Conservation (phyloP, 106 monocot species). For the Apostasia ramifera region DNA sequence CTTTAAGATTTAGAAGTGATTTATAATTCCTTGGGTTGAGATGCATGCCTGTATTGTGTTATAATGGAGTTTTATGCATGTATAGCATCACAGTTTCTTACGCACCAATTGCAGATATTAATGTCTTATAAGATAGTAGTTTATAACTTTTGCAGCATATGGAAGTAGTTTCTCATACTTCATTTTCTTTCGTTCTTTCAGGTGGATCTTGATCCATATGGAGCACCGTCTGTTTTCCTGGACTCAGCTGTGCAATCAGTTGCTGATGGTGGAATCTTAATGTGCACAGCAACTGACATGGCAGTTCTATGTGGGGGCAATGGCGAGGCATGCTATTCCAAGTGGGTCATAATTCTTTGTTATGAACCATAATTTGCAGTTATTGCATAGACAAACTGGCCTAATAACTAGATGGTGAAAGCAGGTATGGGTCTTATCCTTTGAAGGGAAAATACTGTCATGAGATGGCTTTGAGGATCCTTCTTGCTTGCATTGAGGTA, state of each 20-base stretch:
- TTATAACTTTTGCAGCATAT: not conserved
- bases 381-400: not conserved
- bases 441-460: slow-evolving; percentile 94
- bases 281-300: slow-evolving; percentile 99
- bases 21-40: not conserved
- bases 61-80: too few relatives aligned
- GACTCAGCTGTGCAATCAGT: slow-evolving; percentile 91
- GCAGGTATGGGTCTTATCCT: slow-evolving; percentile 89
- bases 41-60: too few relatives aligned
- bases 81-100: not conserved
- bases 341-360: slow-evolving; percentile 38
- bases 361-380: not conserved
- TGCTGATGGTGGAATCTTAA: slow-evolving; percentile 87
- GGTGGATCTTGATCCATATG: slow-evolving; percentile 99
- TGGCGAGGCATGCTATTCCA: slow-evolving; percentile 95
- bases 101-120: too few relatives aligned
- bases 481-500: slow-evolving; percentile 96
- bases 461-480: slow-evolving; percentile 94
- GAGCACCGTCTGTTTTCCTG: slow-evolving; percentile 83
- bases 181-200: slow-evolving; percentile 6
- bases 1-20: not conserved
- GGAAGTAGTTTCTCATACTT: not conserved
- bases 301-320: slow-evolving; percentile 87
- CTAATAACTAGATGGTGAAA: slow-evolving; percentile 5
- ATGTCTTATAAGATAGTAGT: too few relatives aligned